phyloP scores from a whole-genome alignment of 73 alveolate species.

The Paramecium caudatum region DNA sequence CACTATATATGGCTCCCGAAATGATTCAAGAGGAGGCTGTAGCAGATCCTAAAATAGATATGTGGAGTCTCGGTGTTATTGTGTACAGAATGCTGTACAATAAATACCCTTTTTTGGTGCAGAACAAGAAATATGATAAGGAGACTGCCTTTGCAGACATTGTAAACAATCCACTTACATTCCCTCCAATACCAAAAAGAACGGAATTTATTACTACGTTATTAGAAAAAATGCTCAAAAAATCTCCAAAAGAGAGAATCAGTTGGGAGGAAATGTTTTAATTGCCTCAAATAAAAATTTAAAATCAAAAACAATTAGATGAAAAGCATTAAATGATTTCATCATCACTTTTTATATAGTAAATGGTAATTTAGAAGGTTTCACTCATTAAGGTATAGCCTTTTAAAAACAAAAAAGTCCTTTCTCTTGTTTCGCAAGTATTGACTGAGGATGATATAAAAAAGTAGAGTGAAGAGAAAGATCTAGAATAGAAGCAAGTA shows the following conservation, averaged over 20 bases:
- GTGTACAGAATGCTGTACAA: constrained; percentile 71
- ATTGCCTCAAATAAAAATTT: constrained; percentile 17
- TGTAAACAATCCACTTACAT: constrained; percentile 25
- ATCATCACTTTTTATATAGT: constrained; percentile 67
- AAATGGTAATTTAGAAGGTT: constrained; percentile 58
- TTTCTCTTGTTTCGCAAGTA: background rate
- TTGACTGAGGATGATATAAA: constrained; percentile 39
- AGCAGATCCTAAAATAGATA: constrained; percentile 74
- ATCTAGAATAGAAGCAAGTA: background rate
- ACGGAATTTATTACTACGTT: constrained; percentile 46
- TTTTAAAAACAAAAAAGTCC: constrained; percentile 25
- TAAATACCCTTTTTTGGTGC: constrained; percentile 67
- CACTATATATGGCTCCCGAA: constrained; percentile 78
- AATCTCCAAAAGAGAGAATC: constrained; percentile 49
- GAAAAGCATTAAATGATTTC: constrained; percentile 9
- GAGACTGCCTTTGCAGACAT: constrained; percentile 71
- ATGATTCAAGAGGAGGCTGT: constrained; percentile 67
- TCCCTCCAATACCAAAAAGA: constrained; percentile 54
- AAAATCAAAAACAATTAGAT: background rate
- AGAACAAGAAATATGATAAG: constrained; percentile 68
- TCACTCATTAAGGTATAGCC: constrained; percentile 64
- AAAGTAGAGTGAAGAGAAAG: constrained; percentile 46
- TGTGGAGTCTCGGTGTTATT: constrained; percentile 75
- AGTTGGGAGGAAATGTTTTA: constrained; percentile 74
- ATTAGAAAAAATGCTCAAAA: constrained; percentile 69